Evolutionary conservation across 208 protist species (phyloP).

Genomic region (Hexamita inflata): DNA sequence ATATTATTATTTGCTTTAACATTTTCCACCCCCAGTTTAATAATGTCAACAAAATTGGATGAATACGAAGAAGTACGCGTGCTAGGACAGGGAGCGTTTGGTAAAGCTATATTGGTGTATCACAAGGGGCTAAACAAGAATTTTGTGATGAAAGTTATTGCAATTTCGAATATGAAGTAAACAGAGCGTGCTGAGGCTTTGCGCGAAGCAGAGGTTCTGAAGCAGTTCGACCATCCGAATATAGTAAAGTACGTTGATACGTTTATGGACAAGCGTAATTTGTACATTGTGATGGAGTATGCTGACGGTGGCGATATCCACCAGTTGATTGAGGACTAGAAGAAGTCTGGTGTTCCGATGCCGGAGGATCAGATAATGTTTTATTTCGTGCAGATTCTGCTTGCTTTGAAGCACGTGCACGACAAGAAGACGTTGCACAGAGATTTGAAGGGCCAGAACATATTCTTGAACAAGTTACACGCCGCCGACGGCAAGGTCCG

Average conservation of each 20-base stretch:
- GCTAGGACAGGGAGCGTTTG: constrained; percentile 6
- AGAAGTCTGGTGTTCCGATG: constrained; percentile 23
- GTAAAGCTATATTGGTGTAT: neutral
- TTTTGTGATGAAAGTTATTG: constrained; percentile 15
- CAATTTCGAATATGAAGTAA: neutral
- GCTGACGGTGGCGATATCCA: constrained; percentile 27
- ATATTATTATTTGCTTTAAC: no score
- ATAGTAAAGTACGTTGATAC: constrained; percentile 26
- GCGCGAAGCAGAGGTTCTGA: neutral
- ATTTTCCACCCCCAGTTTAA: no score
- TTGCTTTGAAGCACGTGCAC: constrained; percentile 51
- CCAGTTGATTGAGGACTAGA: neutral
- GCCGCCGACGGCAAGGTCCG: constrained; percentile 9
- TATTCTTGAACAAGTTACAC: constrained; percentile 40
- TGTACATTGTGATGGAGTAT: constrained; percentile 39
- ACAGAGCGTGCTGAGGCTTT: constrained; percentile 1
- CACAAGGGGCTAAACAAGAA: neutral
- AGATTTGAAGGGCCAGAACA: constrained; percentile 52
- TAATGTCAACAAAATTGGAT: no score
- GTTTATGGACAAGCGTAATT: neutral
- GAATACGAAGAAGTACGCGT: neutral
- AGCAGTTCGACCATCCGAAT: constrained; percentile 25
- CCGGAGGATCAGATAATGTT: constrained; percentile 43
- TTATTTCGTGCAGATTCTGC: constrained; percentile 47
- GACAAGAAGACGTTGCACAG: constrained; percentile 51